phyloP scores from a whole-genome alignment of 768 basidiomycete species.

The Phallus indusiatus region DNA sequence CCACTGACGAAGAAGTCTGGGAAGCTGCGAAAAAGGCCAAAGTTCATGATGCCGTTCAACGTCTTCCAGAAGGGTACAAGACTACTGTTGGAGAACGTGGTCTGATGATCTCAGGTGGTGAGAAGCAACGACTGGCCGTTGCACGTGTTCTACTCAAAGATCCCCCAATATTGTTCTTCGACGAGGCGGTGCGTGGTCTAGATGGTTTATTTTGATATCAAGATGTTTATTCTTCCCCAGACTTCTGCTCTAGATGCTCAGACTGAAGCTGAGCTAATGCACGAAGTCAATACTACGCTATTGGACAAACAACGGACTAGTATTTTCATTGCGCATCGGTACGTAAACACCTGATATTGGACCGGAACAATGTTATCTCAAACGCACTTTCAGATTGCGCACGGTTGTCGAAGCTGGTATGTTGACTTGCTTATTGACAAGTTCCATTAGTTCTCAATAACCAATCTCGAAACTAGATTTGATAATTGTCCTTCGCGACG shows the following conservation, averaged over 20 bases:
- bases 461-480: slow-evolving; percentile 45
- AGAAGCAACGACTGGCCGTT: slow-evolving; percentile 95
- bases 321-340: slow-evolving; percentile 92
- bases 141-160: slow-evolving; percentile 90
- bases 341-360: neutral
- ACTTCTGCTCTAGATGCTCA: slow-evolving; percentile 94
- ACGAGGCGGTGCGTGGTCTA: slow-evolving; percentile 73
- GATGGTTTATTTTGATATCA: too few relatives aligned
- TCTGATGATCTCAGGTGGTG: slow-evolving; percentile 96
- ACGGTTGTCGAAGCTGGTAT: slow-evolving; percentile 85
- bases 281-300: slow-evolving; percentile 77
- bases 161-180: slow-evolving; percentile 94
- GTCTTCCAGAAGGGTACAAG: slow-evolving; percentile 75
- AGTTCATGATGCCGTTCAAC: slow-evolving; percentile 70
- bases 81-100: slow-evolving; percentile 96
- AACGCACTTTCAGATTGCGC: slow-evolving; percentile 36
- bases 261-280: slow-evolving; percentile 92
- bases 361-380: neutral
- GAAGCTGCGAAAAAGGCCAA: slow-evolving; percentile 81
- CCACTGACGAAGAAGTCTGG: slow-evolving; percentile 82
- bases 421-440: slow-evolving; percentile 15
- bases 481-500: slow-evolving; percentile 91
- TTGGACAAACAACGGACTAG: slow-evolving; percentile 77
- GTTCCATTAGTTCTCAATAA: slow-evolving; percentile 3
- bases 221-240: slow-evolving; percentile 37